phyloP scores from a whole-genome alignment of 371 early-diverging fungal species.

The Mortierella sp. region DNA sequence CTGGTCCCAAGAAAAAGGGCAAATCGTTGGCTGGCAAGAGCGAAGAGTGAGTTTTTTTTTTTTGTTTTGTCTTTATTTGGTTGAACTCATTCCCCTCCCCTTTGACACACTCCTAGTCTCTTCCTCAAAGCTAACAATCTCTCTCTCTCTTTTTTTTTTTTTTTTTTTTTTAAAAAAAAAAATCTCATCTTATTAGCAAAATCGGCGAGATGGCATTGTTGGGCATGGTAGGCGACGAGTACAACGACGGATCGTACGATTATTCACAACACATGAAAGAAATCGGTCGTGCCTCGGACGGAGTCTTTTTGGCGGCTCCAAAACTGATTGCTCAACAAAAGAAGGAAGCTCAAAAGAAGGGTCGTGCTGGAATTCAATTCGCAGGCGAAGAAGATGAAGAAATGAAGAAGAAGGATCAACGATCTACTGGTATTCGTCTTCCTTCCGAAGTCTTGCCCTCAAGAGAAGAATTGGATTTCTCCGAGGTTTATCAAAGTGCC shows the following conservation, averaged over 20 bases:
- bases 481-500: constrained; percentile 56
- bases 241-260: constrained; percentile 91
- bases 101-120: neutral
- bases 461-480: constrained; percentile 60
- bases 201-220: constrained; percentile 82
- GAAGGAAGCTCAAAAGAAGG: constrained; percentile 44
- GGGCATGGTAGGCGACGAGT: constrained; percentile 76
- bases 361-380: constrained; percentile 39
- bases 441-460: constrained; percentile 86
- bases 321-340: constrained; percentile 48
- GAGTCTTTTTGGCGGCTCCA: constrained; percentile 83
- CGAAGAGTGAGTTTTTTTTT: constrained; percentile 28
- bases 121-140: neutral
- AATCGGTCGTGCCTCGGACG: constrained; percentile 82
- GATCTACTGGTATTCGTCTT: constrained; percentile 52
- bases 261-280: constrained; percentile 91
- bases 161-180: neutral
- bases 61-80: constrained; percentile 1
- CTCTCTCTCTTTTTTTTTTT: neutral
- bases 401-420: constrained; percentile 53
- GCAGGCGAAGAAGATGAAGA: constrained; percentile 38
- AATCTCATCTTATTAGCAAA: constrained; percentile 53
- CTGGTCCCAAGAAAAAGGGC: constrained; percentile 17
- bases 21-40: constrained; percentile 8
- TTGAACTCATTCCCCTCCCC: neutral